phyloP scores from a whole-genome alignment of 805 yeast species.

The Schizosaccharomyces japonicus region DNA sequence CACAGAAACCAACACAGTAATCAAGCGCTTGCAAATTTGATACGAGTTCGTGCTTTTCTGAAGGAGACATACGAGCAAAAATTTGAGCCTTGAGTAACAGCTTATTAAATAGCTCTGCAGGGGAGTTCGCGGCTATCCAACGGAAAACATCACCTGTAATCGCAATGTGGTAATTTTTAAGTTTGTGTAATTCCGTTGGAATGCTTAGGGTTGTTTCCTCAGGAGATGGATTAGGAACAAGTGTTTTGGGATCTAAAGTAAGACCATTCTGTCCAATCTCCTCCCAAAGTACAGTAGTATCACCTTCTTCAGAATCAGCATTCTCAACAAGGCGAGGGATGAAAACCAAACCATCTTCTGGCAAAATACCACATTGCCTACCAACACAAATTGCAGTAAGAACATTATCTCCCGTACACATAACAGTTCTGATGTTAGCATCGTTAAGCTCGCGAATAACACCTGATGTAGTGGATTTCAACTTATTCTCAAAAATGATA shows the following conservation, averaged over 20 bases:
- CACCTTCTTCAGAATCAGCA: background rate
- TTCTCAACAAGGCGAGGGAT: slow-evolving; percentile 45
- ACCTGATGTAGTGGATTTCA: slow-evolving; percentile 41
- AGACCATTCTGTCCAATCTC: slow-evolving; percentile 22
- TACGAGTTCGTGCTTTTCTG: slow-evolving; percentile 89
- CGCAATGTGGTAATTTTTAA: slow-evolving; percentile 41
- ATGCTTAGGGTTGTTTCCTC: no score
- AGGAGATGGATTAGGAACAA: slow-evolving; percentile 15
- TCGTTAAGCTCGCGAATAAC: slow-evolving; percentile 35
- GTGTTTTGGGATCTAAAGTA: slow-evolving; percentile 38
- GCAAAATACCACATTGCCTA: slow-evolving; percentile 51
- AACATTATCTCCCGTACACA: slow-evolving; percentile 97
- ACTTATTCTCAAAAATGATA: slow-evolving; percentile 73
- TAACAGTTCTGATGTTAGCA: slow-evolving; percentile 60
- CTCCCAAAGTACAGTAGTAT: slow-evolving; percentile 17
- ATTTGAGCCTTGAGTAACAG: slow-evolving; percentile 30
- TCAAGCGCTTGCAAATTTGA: slow-evolving; percentile 64
- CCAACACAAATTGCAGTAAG: slow-evolving; percentile 88
- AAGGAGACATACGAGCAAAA: slow-evolving; percentile 96
- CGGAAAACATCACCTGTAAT: slow-evolving; percentile 85
- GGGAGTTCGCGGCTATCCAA: slow-evolving; percentile 29
- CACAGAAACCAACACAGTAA: slow-evolving; percentile 90
- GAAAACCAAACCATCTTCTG: slow-evolving; percentile 24
- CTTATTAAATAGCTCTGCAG: slow-evolving; percentile 25
- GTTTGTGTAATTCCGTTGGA: slow-evolving; percentile 17